Base-by-base conservation (phyloP, 2,329 filamentous ascomycete species). In the Phoma sp. region DNA sequence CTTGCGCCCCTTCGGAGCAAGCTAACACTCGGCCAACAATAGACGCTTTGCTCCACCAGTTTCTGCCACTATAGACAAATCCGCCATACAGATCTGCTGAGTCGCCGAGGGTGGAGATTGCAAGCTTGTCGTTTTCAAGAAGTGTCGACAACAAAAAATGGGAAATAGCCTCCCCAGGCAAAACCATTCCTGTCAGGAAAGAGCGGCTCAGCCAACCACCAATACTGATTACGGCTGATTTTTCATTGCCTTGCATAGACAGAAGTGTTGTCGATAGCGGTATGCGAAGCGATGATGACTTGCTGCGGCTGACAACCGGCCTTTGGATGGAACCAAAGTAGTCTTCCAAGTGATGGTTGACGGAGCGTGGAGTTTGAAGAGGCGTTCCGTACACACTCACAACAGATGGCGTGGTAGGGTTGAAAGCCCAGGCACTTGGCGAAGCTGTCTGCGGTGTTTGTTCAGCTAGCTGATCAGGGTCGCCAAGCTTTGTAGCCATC, bases 41-140 rank as follows among this genome's bases (percentile, higher is more conserved):
- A 35, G 79, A 83, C 38, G 73, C 74, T 64, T 83, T 84, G 64
- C 82, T 84, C 83, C 83, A 86, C 77, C 80, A 86, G 41, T 78
- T 81, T 30, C 74, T 74, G 3, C 71, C 75, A 7, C 71, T 61
- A 54, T 82, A 83, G 22, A 81, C 65, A 55, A 86, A 84, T 2
- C 83, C 83, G 18, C 82, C 81, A 47, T 83, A 80, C 0, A 85
- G 70, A 58, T 82, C 82, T 0, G 78, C 80, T 7, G 75, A 73
- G 10, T 82, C 76, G 0, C 83, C 83, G 1, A 85, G 72, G 24
- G 69, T 69, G 18, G 71, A 64, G 7, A 85, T 75, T 1, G 82
- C 82, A 3, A 75, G 60, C 10, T 75, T 72, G 50, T 83, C 80
- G 57, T 84, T 85, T 55, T 86, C 83, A 2, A 86, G 69, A 6